Evolutionary conservation across 208 protist species (phyloP).

Genomic region (Blechomonas ayalai): DNA sequence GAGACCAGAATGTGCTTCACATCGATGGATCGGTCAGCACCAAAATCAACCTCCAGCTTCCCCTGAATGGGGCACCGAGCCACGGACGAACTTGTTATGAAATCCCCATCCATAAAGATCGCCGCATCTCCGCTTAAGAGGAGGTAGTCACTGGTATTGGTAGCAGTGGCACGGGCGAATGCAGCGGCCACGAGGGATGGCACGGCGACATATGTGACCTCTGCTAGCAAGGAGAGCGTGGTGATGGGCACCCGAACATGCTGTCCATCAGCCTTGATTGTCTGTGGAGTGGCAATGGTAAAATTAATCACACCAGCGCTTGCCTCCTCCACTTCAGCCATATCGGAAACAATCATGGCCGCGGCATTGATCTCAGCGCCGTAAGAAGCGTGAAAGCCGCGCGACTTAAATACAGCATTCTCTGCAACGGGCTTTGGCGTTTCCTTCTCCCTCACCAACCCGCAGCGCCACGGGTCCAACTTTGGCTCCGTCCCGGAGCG

Average conservation of each 20-base stretch:
- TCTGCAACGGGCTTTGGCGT: too few species aligned
- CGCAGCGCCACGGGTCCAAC: constrained; percentile 16
- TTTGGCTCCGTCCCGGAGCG: constrained; percentile 1
- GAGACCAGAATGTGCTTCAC: constrained; percentile 9
- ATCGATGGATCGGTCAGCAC: constrained; percentile 13
- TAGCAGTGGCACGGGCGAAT: constrained; percentile 11
- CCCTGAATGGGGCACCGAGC: constrained; percentile 11
- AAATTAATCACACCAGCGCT: constrained; percentile 12
- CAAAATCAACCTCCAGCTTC: constrained; percentile 13
- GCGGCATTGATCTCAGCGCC: too few species aligned
- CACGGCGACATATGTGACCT: constrained; percentile 11
- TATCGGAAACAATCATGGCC: not conserved
- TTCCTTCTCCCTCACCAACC: not conserved
- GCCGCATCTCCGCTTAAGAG: constrained; percentile 10
- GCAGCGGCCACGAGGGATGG: constrained; percentile 6
- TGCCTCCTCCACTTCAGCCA: constrained; percentile 1
- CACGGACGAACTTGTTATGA: constrained; percentile 11
- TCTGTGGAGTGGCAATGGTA: constrained; percentile 5
- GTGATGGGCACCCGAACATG: constrained; percentile 12
- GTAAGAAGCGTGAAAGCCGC: too few species aligned
- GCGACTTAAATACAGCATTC: too few species aligned
- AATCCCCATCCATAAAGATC: constrained; percentile 17
- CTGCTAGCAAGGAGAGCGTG: constrained; percentile 8
- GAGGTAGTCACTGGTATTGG: constrained; percentile 14
- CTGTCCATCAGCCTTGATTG: constrained; percentile 1